Evolutionary conservation across 345 rosid species (phyloP).

Genomic region (Stellera chamaejasme): DNA sequence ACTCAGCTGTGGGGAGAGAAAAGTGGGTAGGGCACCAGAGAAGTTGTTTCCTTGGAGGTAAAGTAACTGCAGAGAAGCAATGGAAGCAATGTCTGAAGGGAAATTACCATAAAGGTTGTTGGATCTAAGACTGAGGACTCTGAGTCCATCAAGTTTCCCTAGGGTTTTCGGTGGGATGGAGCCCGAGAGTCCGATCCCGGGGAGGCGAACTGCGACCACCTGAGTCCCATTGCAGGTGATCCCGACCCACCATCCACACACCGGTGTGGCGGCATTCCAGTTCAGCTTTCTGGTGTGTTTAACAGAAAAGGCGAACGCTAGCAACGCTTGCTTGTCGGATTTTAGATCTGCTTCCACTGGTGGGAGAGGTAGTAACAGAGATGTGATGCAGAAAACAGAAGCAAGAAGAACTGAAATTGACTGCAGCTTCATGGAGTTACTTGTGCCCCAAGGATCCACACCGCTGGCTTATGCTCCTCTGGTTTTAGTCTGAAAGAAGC

Average conservation of each 20-base stretch:
- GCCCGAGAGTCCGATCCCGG: constrained; percentile 65
- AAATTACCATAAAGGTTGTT: constrained; percentile 51
- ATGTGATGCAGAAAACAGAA: constrained; percentile 14
- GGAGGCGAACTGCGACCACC: constrained; percentile 51
- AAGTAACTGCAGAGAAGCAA: constrained; percentile 44
- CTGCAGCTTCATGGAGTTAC: constrained; percentile 24
- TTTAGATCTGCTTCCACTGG: constrained; percentile 29
- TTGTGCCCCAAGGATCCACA: constrained; percentile 6
- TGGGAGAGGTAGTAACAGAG: constrained; percentile 1
- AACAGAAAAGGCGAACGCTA: constrained; percentile 37
- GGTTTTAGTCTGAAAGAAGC: neutral
- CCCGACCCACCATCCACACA: constrained; percentile 58
- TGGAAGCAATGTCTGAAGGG: constrained; percentile 55
- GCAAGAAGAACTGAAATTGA: constrained; percentile 9
- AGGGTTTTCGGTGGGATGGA: constrained; percentile 43
- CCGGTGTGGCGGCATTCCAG: constrained; percentile 36
- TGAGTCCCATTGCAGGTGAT: constrained; percentile 37
- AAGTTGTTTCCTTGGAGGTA: constrained; percentile 67
- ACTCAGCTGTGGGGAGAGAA: constrained; percentile 31
- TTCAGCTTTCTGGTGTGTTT: constrained; percentile 43
- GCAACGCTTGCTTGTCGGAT: constrained; percentile 49
- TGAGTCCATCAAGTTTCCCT: constrained; percentile 44
- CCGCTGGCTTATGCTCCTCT: constrained; percentile 1
- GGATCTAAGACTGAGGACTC: constrained; percentile 64
- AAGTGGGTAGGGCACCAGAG: constrained; percentile 35